phyloP scores from a whole-genome alignment of 441 rosid species.

The Populus tomentosa region DNA sequence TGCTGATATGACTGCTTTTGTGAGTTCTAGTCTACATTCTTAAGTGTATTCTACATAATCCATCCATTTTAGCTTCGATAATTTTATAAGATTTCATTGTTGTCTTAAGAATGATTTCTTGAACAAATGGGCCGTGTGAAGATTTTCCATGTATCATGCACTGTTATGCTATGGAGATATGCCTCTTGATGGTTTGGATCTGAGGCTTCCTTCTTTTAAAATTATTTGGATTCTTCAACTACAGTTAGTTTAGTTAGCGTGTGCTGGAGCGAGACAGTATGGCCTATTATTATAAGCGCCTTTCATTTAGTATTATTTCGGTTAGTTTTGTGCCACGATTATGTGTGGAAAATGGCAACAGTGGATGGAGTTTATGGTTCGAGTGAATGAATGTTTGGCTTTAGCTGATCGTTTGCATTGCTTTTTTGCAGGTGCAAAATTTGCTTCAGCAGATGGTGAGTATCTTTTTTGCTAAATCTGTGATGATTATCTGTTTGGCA shows the following conservation, averaged over 20 bases:
- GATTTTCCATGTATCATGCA: background rate
- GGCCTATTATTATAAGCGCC: background rate
- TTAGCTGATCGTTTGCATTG: conserved; percentile 12
- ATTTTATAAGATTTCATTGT: background rate
- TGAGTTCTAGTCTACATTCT: conserved; percentile 31
- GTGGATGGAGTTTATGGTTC: conserved; percentile 2
- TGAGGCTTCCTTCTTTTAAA: background rate
- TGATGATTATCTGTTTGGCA: background rate
- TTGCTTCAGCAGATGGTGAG: conserved; percentile 83
- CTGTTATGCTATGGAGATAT: background rate
- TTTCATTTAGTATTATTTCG: background rate
- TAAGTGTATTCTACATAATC: background rate
- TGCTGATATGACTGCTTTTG: conserved; percentile 79
- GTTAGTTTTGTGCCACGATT: background rate
- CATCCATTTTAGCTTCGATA: background rate
- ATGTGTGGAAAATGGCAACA: background rate
- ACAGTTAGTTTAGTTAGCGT: background rate
- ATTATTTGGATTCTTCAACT: background rate
- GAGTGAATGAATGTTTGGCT: background rate
- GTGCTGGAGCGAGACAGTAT: background rate
- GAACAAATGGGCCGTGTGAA: background rate
- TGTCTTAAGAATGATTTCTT: background rate
- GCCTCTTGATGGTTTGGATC: background rate
- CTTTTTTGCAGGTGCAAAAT: conserved; percentile 55
- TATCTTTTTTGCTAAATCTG: conserved; percentile 10